Evolutionary conservation across 352 stramenopile species (phyloP).

Genomic region (Pythium monospermum): DNA sequence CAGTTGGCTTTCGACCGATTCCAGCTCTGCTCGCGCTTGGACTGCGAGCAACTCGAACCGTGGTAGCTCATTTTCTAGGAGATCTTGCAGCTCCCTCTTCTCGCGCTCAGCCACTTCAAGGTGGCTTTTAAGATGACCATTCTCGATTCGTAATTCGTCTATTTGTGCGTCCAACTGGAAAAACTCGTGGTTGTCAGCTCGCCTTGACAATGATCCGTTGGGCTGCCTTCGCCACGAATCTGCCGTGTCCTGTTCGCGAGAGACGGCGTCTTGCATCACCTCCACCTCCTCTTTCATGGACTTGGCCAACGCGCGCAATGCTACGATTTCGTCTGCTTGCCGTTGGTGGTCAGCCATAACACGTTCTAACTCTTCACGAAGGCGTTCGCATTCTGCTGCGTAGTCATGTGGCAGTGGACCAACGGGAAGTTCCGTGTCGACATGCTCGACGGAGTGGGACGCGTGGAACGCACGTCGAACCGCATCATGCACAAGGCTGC

Average conservation of each 20-base stretch:
- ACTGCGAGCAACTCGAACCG: conserved; percentile 16
- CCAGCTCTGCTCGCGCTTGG: conserved; percentile 13
- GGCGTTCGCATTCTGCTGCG: conserved; percentile 28
- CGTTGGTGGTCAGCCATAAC: conserved; percentile 39
- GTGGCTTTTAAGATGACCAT: conserved; percentile 22
- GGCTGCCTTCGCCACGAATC: too few relatives aligned
- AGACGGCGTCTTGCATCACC: conserved; percentile 21
- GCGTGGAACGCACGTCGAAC: conserved; percentile 1
- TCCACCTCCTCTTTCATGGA: conserved; percentile 57
- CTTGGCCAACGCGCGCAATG: conserved; percentile 42
- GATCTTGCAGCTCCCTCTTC: conserved; percentile 9
- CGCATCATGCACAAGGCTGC: conserved; percentile 15
- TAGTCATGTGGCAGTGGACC: conserved; percentile 1
- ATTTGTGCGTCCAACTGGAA: conserved; percentile 46
- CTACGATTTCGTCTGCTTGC: conserved; percentile 58
- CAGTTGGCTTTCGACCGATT: conserved; percentile 18
- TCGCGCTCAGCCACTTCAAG: conserved; percentile 13
- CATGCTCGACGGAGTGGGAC: not conserved
- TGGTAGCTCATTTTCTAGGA: conserved; percentile 14
- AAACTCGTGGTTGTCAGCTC: conserved; percentile 37
- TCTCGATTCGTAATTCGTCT: conserved; percentile 39
- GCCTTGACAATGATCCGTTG: too few relatives aligned
- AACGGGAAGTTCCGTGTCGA: not conserved
- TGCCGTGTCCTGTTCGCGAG: not conserved
- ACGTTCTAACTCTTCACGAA: conserved; percentile 46